These are phyloP conservation scores for Phialophora verrucosa DNA, from an alignment of 2,329 filamentous ascomycete species.

Conservation along the genomic window DNA sequence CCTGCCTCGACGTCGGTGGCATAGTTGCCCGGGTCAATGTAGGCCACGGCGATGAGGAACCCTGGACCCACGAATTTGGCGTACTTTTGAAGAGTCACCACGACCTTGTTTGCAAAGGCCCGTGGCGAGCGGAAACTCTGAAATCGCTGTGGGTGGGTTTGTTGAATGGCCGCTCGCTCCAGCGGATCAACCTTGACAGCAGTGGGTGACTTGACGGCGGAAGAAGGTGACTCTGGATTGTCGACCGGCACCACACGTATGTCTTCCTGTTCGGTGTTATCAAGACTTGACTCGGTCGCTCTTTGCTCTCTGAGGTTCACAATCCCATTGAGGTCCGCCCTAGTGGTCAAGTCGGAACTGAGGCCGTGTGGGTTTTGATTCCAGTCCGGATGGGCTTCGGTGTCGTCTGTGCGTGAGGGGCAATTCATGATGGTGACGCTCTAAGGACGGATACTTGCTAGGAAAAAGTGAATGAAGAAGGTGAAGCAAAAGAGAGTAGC, in stretches of 20 bases:
- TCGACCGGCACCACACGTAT: slow-evolving; percentile 14
- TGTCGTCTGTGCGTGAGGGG: slow-evolving; percentile 66
- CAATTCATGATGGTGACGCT: slow-evolving; percentile 62
- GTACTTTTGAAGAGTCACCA: slow-evolving; percentile 46
- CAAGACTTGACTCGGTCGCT: slow-evolving; percentile 43
- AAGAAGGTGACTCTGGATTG: slow-evolving; percentile 14
- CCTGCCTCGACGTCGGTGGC: slow-evolving; percentile 57
- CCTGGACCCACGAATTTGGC: slow-evolving; percentile 54
- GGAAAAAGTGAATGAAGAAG: slow-evolving; percentile 9
- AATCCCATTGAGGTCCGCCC: slow-evolving; percentile 66
- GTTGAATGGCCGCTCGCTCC: slow-evolving; percentile 28
- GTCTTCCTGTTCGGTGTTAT: slow-evolving; percentile 27
- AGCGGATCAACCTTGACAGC: slow-evolving; percentile 29
- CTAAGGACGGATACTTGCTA: not conserved
- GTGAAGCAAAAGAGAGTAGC: slow-evolving; percentile 2
- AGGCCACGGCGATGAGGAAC: slow-evolving; percentile 56
- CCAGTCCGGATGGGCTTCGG: slow-evolving; percentile 58
- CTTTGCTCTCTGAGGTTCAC: slow-evolving; percentile 62
- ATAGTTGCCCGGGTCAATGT: slow-evolving; percentile 59
- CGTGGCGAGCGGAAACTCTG: slow-evolving; percentile 8
- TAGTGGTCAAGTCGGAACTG: slow-evolving; percentile 65
- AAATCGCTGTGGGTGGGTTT: slow-evolving; percentile 19
- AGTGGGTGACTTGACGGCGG: slow-evolving; percentile 6
- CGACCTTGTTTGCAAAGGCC: slow-evolving; percentile 25
- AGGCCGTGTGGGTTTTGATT: slow-evolving; percentile 67